These are phyloP conservation scores for Colletotrichum sidae DNA, from an alignment of 2,329 filamentous ascomycete species.

Conservation along the genomic window DNA sequence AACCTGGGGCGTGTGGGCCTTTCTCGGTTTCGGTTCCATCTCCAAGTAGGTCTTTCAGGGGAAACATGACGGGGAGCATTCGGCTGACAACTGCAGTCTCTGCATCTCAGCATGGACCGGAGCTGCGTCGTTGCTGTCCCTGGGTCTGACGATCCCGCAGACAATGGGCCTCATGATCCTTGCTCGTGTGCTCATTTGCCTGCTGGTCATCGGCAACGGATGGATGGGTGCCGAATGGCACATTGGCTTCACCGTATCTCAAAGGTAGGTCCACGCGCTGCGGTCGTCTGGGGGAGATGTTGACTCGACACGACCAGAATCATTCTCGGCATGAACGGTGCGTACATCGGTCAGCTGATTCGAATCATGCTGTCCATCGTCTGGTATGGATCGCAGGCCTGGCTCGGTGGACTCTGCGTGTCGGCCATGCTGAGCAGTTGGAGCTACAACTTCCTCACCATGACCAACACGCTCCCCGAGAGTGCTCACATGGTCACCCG, in stretches of 20 bases:
- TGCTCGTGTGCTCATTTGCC: constrained; percentile 36
- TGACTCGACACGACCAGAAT: not conserved
- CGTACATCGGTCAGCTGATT: constrained; percentile 52
- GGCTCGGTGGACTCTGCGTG: constrained; percentile 40
- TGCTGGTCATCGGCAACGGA: constrained; percentile 41
- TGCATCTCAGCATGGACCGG: constrained; percentile 39
- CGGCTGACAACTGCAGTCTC: constrained; percentile 10
- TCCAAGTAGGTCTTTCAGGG: constrained; percentile 30
- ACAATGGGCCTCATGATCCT: constrained; percentile 40
- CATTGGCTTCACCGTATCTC: constrained; percentile 52
- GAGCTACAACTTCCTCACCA: constrained; percentile 56
- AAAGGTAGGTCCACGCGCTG: constrained; percentile 45
- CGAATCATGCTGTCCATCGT: constrained; percentile 54
- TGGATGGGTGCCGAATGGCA: constrained; percentile 45
- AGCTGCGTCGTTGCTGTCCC: constrained; percentile 34
- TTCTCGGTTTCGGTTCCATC: constrained; percentile 39
- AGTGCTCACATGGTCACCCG: constrained; percentile 52
- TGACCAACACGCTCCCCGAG: constrained; percentile 57
- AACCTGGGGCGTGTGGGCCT: constrained; percentile 53
- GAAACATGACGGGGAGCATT: too few relatives aligned
- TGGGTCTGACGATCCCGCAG: constrained; percentile 39
- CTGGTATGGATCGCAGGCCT: constrained; percentile 52
- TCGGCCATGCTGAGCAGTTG: constrained; percentile 56
- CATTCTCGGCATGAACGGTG: constrained; percentile 51
- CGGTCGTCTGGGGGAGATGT: not conserved